phyloP scores from a whole-genome alignment of 73 alveolate genomes.

The Paramecium octaurelia region DNA sequence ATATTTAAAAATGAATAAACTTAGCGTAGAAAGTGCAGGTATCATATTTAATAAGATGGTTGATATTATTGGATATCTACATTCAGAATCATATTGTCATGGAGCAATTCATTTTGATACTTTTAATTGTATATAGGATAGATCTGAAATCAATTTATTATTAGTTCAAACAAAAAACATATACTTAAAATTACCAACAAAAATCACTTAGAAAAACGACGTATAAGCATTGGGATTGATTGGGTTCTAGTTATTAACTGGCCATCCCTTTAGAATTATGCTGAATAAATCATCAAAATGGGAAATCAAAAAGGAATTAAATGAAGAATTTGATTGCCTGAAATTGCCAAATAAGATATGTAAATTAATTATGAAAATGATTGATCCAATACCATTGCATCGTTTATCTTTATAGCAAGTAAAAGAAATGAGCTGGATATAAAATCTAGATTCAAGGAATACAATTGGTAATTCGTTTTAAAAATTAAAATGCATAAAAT shows the following conservation, averaged over 20 bases:
- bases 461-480: background rate
- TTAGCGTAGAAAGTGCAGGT: background rate
- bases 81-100: background rate
- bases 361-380: background rate
- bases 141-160: background rate
- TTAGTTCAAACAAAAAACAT: background rate
- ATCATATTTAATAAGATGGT: background rate
- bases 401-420: background rate
- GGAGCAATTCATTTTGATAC: background rate
- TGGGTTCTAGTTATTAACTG: background rate
- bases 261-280: background rate
- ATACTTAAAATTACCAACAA: background rate
- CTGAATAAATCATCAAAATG: background rate
- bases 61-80: background rate
- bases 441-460: background rate
- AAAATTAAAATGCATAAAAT: background rate
- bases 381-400: background rate
- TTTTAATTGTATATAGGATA: background rate
- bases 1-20: background rate
- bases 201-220: background rate
- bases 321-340: background rate
- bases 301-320: background rate
- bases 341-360: background rate
- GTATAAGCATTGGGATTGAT: background rate
- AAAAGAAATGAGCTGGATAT: background rate